Conservation (phyloP, 768 basidiomycete species). For the Boletus sensibilis region DNA sequence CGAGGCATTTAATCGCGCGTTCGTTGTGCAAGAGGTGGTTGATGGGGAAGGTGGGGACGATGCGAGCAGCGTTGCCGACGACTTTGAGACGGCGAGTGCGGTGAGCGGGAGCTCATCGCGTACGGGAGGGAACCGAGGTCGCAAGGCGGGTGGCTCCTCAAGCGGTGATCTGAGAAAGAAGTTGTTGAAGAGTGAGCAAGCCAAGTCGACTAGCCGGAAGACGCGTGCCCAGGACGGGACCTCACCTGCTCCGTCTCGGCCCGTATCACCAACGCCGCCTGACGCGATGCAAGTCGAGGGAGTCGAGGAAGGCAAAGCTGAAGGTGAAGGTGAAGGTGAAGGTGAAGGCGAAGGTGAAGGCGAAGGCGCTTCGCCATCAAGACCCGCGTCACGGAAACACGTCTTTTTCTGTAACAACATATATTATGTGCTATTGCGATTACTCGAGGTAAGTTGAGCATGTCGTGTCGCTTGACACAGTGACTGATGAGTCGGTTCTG, state of each 20-base stretch:
- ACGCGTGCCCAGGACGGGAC: slow-evolving; percentile 53
- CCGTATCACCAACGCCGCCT: slow-evolving; percentile 57
- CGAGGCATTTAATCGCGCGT: slow-evolving; percentile 65
- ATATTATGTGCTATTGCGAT: slow-evolving; percentile 81
- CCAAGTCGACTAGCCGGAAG: slow-evolving; percentile 63
- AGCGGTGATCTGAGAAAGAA: slow-evolving; percentile 76
- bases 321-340: slow-evolving; percentile 12
- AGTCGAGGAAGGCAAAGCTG: slow-evolving; percentile 28
- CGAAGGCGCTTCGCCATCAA: slow-evolving; percentile 19
- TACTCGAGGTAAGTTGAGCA: slow-evolving; percentile 71
- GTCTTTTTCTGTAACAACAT: slow-evolving; percentile 88
- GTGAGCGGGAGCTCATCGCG: slow-evolving; percentile 28
- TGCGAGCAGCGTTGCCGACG: slow-evolving; percentile 34
- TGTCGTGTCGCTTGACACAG: not conserved
- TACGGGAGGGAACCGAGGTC: slow-evolving; percentile 39
- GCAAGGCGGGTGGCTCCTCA: slow-evolving; percentile 39
- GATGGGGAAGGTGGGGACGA: slow-evolving; percentile 60
- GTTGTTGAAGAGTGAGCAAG: slow-evolving; percentile 78
- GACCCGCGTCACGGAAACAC: slow-evolving; percentile 42
- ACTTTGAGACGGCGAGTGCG: slow-evolving; percentile 36
- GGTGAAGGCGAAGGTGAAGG: slow-evolving; percentile 15
- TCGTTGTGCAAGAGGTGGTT: slow-evolving; percentile 61
- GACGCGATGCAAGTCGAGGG: slow-evolving; percentile 41
- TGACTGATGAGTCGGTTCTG: not conserved
- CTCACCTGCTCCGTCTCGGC: slow-evolving; percentile 57